Evolutionary conservation across 1,139 yeast genomes (phyloP).

Genomic region (Zygosaccharomyces sapae): DNA sequence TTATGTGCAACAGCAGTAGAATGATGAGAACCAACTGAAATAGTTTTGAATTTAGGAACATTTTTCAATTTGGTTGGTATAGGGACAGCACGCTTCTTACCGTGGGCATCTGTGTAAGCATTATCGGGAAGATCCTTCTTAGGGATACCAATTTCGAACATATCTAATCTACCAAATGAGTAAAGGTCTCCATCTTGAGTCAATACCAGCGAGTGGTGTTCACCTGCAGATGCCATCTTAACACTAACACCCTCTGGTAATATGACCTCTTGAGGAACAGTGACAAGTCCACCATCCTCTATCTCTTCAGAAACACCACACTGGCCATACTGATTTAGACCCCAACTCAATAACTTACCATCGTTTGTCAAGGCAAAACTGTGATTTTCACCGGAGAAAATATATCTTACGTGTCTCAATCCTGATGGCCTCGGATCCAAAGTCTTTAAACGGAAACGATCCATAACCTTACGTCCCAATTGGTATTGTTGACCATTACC

Average conservation of each 20-base stretch:
- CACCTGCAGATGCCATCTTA: constrained; percentile 76
- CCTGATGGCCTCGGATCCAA: constrained; percentile 70
- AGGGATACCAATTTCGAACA: constrained; percentile 85
- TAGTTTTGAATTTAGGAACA: constrained; percentile 54
- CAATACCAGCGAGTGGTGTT: constrained; percentile 83
- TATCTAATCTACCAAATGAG: constrained; percentile 88
- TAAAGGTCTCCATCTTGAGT: constrained; percentile 67
- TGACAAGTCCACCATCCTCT: constrained; percentile 77
- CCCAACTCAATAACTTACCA: constrained; percentile 82
- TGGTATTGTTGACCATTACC: constrained; percentile 95
- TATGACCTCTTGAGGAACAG: constrained; percentile 70
- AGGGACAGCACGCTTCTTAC: constrained; percentile 82
- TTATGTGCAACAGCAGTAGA: constrained; percentile 79
- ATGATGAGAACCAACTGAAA: constrained; percentile 90
- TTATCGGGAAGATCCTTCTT: constrained; percentile 56
- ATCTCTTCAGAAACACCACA: constrained; percentile 70
- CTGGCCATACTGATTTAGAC: constrained; percentile 93
- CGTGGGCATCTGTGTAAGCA: constrained; percentile 76
- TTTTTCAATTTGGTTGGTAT: constrained; percentile 65
- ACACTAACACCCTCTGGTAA: constrained; percentile 54
- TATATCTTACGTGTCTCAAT: constrained; percentile 66
- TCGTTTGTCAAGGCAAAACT: constrained; percentile 83
- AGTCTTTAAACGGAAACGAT: constrained; percentile 66
- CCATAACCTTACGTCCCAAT: constrained; percentile 77
- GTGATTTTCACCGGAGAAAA: constrained; percentile 94